These are phyloP conservation scores for Lasiosphaeris hirsuta DNA, from an alignment of 495 filamentous ascomycete genomes.

Conservation along the genomic window DNA sequence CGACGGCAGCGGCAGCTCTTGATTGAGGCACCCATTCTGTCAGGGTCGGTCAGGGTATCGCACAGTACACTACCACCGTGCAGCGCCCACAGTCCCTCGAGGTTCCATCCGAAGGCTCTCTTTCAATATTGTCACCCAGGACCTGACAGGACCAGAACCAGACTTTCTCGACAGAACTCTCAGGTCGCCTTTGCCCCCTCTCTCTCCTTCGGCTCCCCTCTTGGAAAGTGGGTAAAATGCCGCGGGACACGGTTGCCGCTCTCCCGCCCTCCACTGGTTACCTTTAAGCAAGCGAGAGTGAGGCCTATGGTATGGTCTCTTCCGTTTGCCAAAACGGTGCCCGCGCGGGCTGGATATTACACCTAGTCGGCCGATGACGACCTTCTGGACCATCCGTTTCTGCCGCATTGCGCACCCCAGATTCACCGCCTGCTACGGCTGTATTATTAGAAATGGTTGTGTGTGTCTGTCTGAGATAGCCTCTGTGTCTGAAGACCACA, in stretches of 20 bases:
- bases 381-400: constrained; percentile 4
- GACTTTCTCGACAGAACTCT: neutral
- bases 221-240: constrained; percentile 13
- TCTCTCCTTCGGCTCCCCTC: too few relatives aligned
- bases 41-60: neutral
- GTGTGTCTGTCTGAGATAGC: neutral
- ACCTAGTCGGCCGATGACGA: neutral
- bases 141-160: neutral
- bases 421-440: neutral
- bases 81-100: too few relatives aligned
- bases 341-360: constrained; percentile 17
- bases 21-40: constrained; percentile 17
- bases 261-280: neutral
- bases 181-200: neutral
- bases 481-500: neutral
- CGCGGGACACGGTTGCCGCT: constrained; percentile 16
- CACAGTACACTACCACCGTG: neutral
- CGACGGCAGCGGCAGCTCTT: constrained; percentile 14
- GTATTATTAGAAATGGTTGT: constrained; percentile 1
- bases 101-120: constrained; percentile 14
- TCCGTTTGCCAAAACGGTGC: constrained; percentile 11
- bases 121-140: constrained; percentile 26
- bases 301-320: neutral
- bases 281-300: neutral
- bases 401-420: constrained; percentile 19